Percentiles rank a stretch among this genome's conserved stretches.
These are phyloP conservation scores for Laguncularia racemosa DNA, from an alignment of 345 rosid species.

Conservation along the genomic window DNA sequence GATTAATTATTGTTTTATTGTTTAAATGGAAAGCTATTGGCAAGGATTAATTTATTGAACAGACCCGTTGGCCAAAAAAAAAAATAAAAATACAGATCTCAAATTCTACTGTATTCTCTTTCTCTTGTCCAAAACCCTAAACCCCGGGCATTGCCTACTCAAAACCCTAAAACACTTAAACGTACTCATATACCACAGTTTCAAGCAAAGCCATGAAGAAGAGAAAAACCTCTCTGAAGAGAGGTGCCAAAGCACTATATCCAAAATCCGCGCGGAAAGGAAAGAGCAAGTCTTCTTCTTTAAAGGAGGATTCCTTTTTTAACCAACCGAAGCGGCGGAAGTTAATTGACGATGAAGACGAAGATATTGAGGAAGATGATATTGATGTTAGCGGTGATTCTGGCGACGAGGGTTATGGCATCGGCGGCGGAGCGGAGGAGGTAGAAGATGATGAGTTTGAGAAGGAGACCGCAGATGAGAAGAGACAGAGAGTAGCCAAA, in stretches of 20 bases:
- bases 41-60: no score
- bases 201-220: not conserved
- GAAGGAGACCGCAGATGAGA: slow-evolving; percentile 73
- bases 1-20: no score
- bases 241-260: not conserved
- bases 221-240: slow-evolving; percentile 7
- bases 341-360: slow-evolving; percentile 3
- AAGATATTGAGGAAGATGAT: slow-evolving; percentile 5
- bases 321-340: slow-evolving; percentile 17
- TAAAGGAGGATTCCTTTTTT: slow-evolving; percentile 16
- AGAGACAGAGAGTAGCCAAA: slow-evolving; percentile 56
- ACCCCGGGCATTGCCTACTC: no score
- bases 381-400: slow-evolving; percentile 5
- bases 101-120: no score
- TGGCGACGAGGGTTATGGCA: slow-evolving; percentile 6
- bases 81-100: no score
- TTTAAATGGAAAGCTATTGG: no score
- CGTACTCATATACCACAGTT: not conserved
- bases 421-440: slow-evolving; percentile 17
- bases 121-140: no score
- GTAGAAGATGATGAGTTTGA: slow-evolving; percentile 31
- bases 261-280: not conserved
- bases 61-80: no score
- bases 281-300: slow-evolving; percentile 6
- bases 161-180: not conserved